Evolutionary conservation across 2,329 filamentous ascomycete species (phyloP).

Genomic region (Sporothrix schenckii): DNA sequence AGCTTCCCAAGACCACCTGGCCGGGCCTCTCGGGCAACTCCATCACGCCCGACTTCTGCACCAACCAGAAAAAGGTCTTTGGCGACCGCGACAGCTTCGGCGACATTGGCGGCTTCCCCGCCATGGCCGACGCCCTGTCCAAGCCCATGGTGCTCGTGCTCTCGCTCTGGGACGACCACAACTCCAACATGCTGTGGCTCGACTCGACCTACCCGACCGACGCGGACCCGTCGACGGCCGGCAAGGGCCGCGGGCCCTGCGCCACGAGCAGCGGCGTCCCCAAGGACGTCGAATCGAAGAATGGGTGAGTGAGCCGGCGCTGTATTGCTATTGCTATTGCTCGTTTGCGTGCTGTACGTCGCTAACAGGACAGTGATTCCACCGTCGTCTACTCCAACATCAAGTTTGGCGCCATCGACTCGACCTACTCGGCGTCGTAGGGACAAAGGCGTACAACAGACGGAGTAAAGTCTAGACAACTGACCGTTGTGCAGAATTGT

Average conservation of each 20-base stretch:
- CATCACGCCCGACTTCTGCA: conserved; percentile 59
- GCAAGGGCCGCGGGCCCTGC: conserved; percentile 53
- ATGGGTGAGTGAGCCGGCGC: too few relatives aligned
- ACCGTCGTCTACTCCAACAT: conserved; percentile 38
- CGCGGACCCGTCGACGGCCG: conserved; percentile 43
- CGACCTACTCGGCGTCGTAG: conserved; percentile 38
- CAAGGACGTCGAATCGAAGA: conserved; percentile 46
- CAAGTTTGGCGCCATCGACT: conserved; percentile 42
- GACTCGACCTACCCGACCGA: conserved; percentile 58
- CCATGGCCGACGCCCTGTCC: conserved; percentile 48
- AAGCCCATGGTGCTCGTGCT: conserved; percentile 65
- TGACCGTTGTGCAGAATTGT: neutral
- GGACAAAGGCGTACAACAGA: neutral
- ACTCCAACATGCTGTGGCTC: conserved; percentile 64
- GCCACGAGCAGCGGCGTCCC: conserved; percentile 51
- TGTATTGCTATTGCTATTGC: too few relatives aligned
- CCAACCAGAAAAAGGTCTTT: conserved; percentile 57
- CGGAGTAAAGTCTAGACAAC: too few relatives aligned
- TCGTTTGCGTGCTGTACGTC: neutral
- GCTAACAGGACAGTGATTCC: conserved; percentile 26
- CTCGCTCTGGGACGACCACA: conserved; percentile 65
- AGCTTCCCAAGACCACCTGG: conserved; percentile 47
- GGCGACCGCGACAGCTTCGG: conserved; percentile 55
- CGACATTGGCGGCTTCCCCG: conserved; percentile 56
- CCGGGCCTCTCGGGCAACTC: conserved; percentile 40